Evolutionary conservation across 2,329 filamentous ascomycete genomes (phyloP).

Genomic region (Paecilomyces niveus): DNA sequence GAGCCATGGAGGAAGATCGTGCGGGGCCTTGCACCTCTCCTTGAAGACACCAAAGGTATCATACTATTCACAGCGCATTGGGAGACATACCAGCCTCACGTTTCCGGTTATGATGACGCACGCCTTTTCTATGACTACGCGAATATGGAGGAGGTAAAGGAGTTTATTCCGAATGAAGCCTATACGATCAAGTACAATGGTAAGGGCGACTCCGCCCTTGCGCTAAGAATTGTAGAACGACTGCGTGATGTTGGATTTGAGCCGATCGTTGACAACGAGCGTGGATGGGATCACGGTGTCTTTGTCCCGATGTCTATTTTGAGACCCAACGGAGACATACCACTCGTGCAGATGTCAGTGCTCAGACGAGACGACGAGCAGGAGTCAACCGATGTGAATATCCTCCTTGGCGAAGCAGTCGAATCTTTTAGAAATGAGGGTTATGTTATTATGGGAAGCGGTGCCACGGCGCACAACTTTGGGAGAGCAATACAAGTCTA

Average conservation of each 20-base stretch:
- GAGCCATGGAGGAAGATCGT: neutral
- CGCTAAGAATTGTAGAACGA: slow-evolving; percentile 2
- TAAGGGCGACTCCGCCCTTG: slow-evolving; percentile 2
- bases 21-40: neutral
- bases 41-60: slow-evolving; percentile 3
- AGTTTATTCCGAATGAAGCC: slow-evolving; percentile 4
- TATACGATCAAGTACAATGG: slow-evolving; percentile 8
- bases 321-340: slow-evolving; percentile 3
- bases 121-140: slow-evolving; percentile 9
- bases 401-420: slow-evolving; percentile 5
- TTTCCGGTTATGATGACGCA: slow-evolving; percentile 4
- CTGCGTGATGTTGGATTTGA: slow-evolving; percentile 5
- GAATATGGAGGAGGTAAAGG: neutral
- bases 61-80: slow-evolving; percentile 8
- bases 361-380: slow-evolving; percentile 5
- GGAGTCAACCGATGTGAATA: slow-evolving; percentile 1
- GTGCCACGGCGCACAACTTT: slow-evolving; percentile 6
- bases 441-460: slow-evolving; percentile 6
- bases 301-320: slow-evolving; percentile 7
- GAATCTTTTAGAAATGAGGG: slow-evolving; percentile 6
- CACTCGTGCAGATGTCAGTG: slow-evolving; percentile 7
- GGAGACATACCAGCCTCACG: slow-evolving; percentile 4
- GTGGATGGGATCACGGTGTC: slow-evolving; percentile 8
- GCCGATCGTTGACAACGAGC: slow-evolving; percentile 1
- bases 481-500: slow-evolving; percentile 1